phyloP scores from a whole-genome alignment of 1,284 basidiomycete species.

The Fistulinella cinereoalba region DNA sequence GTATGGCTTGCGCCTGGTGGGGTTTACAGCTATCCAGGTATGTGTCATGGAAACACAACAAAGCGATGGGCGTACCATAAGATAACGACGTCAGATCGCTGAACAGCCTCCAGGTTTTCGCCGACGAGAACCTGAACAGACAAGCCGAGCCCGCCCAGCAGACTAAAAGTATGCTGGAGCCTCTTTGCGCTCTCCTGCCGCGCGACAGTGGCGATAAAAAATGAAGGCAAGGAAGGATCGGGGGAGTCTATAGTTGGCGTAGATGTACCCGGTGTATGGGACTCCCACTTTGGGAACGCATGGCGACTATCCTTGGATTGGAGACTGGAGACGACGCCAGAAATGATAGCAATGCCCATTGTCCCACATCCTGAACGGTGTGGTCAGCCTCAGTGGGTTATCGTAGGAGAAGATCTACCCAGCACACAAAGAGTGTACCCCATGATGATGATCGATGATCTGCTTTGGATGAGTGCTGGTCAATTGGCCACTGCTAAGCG shows the following conservation, averaged over 20 bases:
- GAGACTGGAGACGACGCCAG: slow-evolving; percentile 81
- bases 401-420: slow-evolving; percentile 22
- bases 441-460: slow-evolving; percentile 21
- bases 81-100: slow-evolving; percentile 80
- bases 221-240: slow-evolving; percentile 71
- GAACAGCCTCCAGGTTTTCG: slow-evolving; percentile 73
- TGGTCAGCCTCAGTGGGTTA: slow-evolving; percentile 7
- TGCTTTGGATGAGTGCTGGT: slow-evolving; percentile 1
- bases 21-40: slow-evolving; percentile 81
- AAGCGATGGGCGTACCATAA: slow-evolving; percentile 64
- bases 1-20: slow-evolving; percentile 77
- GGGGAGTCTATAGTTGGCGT: slow-evolving; percentile 59
- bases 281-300: slow-evolving; percentile 63
- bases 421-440: slow-evolving; percentile 43
- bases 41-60: background rate
- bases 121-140: slow-evolving; percentile 69
- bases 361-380: slow-evolving; percentile 84
- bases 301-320: slow-evolving; percentile 43
- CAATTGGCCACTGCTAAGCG: too few species aligned
- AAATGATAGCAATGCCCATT: slow-evolving; percentile 96
- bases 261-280: slow-evolving; percentile 79
- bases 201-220: slow-evolving; percentile 88
- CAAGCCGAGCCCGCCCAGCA: slow-evolving; percentile 54
- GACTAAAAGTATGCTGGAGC: slow-evolving; percentile 63
- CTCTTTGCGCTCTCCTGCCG: slow-evolving; percentile 74